Evolutionary conservation across 345 rosid genomes (phyloP).

Genomic region (Eucalyptus pauciflora): DNA sequence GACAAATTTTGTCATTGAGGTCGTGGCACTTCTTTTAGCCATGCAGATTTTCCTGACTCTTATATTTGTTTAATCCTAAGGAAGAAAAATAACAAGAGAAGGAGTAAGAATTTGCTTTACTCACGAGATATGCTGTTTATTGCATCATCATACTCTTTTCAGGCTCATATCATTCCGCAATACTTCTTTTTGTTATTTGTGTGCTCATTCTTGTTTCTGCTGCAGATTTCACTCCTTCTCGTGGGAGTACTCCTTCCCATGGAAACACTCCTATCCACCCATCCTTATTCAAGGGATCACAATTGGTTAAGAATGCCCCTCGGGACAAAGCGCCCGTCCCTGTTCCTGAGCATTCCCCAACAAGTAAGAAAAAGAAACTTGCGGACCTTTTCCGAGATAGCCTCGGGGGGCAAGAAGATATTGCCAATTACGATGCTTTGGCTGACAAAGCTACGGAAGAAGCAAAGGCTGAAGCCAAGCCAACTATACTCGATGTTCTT

Average conservation of each 20-base stretch:
- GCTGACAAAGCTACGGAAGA: not conserved
- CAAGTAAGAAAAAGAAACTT: constrained; percentile 64
- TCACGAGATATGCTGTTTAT: not conserved
- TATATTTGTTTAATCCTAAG: not conserved
- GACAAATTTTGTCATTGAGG: not conserved
- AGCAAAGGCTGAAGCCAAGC: constrained; percentile 2
- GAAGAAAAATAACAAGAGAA: not conserved
- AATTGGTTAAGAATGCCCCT: constrained; percentile 13
- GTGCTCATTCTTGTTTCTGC: not conserved
- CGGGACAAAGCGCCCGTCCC: constrained; percentile 19
- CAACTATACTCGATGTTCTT: constrained; percentile 15
- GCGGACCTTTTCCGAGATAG: constrained; percentile 66
- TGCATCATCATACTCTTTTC: not conserved
- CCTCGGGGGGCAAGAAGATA: constrained; percentile 13
- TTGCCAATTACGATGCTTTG: not conserved
- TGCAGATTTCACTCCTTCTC: constrained; percentile 90
- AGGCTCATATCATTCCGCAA: not conserved
- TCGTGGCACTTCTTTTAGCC: not conserved
- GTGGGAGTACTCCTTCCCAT: constrained; percentile 80
- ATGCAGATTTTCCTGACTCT: not conserved
- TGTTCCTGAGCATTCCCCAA: constrained; percentile 25
- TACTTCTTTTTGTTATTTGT: not conserved
- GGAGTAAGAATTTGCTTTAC: not conserved
- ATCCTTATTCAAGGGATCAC: constrained; percentile 31
- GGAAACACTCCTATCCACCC: constrained; percentile 82